Base-by-base conservation (phyloP, 805 yeast species). In the Wickerhamiella alocasiicola region DNA sequence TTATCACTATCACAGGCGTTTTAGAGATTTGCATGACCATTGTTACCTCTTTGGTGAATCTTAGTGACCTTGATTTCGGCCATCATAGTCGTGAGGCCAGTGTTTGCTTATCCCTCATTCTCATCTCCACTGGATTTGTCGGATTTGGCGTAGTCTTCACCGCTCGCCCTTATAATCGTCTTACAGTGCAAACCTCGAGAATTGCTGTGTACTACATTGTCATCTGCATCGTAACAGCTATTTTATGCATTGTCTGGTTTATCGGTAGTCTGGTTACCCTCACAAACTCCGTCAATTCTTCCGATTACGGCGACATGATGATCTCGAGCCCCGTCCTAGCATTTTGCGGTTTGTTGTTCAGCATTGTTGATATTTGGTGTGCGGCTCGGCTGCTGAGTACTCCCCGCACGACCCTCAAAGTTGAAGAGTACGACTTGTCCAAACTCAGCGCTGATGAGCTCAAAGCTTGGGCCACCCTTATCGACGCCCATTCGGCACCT, bases 381-480 rank as follows among this genome's bases (percentile, higher is more conserved):
- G 51, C 54, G 33, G 21, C 41, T 15, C 39, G 41, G 27, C 45
- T 58, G 5, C 51, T 53, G 18, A 40, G 41, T 34, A 42, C 50
- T 15, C 64, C 64, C 2, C 38, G 42, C 9, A 49, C 61, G 0
- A 43, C 42, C 6, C 44, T 57, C 21, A 29, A 37, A 25, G 62
- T 60, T 7, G 59, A 60, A 35, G 50, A 41, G 23, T 49, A 55
- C 30, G 59, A 59, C 31, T 44, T 60, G 7, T 21, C 44, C 15
- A 31, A 39, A 23, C 44, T 56, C 25, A 51, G 47, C 13, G 43
- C 39, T 11, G 47, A 45, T 11, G 61, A 60, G 42, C 39, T 50
- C n/a, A 48, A 48, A 5, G 61, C 60, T 4, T 59, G 55, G 52
- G 55, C 57, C n/a, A 40, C 44, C 11, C 50, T 59, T 6, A 59